Percentiles rank a stretch among this genome's conserved stretches.
These are phyloP conservation scores for Phytophthora ohioensis DNA, from an alignment of 352 stramenopile species.

Conservation along the genomic window DNA sequence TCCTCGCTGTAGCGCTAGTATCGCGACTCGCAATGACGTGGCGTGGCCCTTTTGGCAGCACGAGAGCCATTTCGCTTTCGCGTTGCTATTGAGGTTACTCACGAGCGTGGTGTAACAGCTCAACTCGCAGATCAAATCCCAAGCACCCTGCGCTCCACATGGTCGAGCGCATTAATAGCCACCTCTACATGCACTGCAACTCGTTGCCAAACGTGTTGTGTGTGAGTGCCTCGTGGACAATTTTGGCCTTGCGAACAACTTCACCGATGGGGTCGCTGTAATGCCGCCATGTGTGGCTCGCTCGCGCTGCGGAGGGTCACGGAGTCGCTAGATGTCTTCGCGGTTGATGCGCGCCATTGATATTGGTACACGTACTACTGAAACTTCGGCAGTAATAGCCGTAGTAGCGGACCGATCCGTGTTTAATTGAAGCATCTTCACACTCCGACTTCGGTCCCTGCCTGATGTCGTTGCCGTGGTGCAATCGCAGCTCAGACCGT, in stretches of 20 bases:
- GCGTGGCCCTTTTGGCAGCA: conserved; percentile 26
- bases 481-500: neutral
- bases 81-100: conserved; percentile 27
- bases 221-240: conserved; percentile 14
- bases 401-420: conserved; percentile 4
- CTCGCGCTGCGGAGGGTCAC: neutral
- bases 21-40: neutral
- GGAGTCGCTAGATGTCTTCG: conserved; percentile 12
- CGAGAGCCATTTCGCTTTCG: conserved; percentile 25
- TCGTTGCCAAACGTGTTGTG: conserved; percentile 6
- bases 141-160: conserved; percentile 10
- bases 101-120: conserved; percentile 16
- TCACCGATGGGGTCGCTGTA: conserved; percentile 25
- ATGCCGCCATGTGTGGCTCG: conserved; percentile 15
- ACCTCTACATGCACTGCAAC: conserved; percentile 21
- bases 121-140: conserved; percentile 32
- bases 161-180: conserved; percentile 2
- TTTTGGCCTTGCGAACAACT: conserved; percentile 6
- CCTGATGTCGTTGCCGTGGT: conserved; percentile 8
- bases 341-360: neutral
- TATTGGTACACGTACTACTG: no score
- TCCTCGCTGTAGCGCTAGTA: neutral
- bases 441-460: neutral
- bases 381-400: conserved; percentile 2
- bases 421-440: neutral